phyloP scores from a whole-genome alignment of 2,329 filamentous ascomycete species.

The Calonectria ilicicola region DNA sequence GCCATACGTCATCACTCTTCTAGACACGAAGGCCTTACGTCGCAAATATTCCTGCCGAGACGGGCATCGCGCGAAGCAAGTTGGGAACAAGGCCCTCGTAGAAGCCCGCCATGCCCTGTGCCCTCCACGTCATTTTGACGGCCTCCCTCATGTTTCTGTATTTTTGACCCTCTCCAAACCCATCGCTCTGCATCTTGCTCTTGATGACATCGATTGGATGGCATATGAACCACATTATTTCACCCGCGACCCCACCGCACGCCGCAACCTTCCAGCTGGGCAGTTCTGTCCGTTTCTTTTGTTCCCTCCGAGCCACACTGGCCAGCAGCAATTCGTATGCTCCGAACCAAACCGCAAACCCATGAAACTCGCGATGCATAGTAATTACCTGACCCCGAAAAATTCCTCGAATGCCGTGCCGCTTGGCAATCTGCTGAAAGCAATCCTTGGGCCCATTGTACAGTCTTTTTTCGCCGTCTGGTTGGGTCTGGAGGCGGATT shows the following conservation, averaged over 20 bases:
- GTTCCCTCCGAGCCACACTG: background rate
- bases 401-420: background rate
- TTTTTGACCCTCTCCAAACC: background rate
- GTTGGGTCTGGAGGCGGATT: slow-evolving; percentile 16
- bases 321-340: slow-evolving; percentile 12
- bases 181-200: slow-evolving; percentile 22
- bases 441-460: background rate
- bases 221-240: slow-evolving; percentile 9
- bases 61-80: slow-evolving; percentile 17
- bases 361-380: slow-evolving; percentile 19
- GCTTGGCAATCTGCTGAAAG: background rate
- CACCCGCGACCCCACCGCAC: slow-evolving; percentile 12
- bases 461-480: background rate
- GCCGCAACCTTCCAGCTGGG: slow-evolving; percentile 21
- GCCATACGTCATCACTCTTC: too few relatives aligned
- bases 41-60: slow-evolving; percentile 20
- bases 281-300: background rate
- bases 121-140: background rate
- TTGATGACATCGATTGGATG: slow-evolving; percentile 21
- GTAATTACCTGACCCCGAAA: slow-evolving; percentile 19
- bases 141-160: slow-evolving; percentile 4
- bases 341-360: slow-evolving; percentile 19
- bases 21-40: background rate
- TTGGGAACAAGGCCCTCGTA: slow-evolving; percentile 11
- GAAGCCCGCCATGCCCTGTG: background rate